These are phyloP conservation scores for Fragaria ananassa DNA, from an alignment of 306 rosid species.

Conservation along the genomic window DNA sequence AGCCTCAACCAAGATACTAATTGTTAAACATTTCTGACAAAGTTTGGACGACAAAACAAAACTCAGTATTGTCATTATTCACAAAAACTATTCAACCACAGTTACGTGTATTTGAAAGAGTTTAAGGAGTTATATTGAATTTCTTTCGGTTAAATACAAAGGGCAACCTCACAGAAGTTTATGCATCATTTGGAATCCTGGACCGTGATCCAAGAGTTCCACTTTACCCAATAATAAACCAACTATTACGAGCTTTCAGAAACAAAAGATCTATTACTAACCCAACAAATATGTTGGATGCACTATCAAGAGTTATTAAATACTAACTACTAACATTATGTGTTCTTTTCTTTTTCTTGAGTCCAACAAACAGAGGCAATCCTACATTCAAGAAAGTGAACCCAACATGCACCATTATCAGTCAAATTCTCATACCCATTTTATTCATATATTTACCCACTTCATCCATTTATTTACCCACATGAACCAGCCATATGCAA, in stretches of 20 bases:
- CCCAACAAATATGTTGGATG: neutral
- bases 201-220: neutral
- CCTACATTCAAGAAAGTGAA: neutral
- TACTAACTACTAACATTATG: too few relatives aligned
- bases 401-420: neutral
- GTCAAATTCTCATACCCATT: neutral
- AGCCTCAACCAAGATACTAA: neutral
- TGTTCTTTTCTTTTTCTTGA: neutral
- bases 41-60: neutral
- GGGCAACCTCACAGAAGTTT: neutral
- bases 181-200: neutral
- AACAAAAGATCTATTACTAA: neutral
- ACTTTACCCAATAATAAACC: neutral
- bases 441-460: neutral
- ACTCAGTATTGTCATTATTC: neutral
- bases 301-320: neutral
- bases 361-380: neutral
- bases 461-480: neutral
- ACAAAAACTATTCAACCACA: neutral
- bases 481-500: conserved; percentile 2
- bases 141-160: neutral
- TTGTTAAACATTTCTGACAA: neutral
- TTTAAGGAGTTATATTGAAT: neutral
- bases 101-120: neutral
- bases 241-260: neutral